Evolutionary conservation across 139 green algal species (phyloP).

Genomic region (Chlamydomonas sphaeroides): DNA sequence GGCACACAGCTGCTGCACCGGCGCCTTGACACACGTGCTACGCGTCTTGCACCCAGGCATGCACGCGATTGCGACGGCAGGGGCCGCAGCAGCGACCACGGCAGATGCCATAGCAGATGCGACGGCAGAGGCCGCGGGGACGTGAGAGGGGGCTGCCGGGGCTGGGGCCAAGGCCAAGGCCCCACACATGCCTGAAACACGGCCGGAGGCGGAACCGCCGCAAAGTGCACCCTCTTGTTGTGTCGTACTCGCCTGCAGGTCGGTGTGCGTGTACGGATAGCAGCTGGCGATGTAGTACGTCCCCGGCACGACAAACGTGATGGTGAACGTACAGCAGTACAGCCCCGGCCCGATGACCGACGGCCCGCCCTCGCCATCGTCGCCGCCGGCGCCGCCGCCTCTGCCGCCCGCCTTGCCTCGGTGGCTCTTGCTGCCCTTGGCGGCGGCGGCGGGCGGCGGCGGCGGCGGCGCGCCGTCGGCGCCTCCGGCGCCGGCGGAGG

Average conservation of each 20-base stretch:
- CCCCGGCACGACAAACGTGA: slow-evolving; percentile 42
- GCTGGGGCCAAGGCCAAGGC: too few species aligned
- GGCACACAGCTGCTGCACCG: too few species aligned
- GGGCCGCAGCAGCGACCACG: too few species aligned
- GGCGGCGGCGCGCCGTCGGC: not conserved
- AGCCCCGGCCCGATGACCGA: slow-evolving; percentile 53
- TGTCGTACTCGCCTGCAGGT: slow-evolving; percentile 54
- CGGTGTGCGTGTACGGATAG: slow-evolving; percentile 74
- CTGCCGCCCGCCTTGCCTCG: not conserved
- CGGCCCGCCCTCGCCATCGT: not conserved
- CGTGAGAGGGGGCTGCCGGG: too few species aligned
- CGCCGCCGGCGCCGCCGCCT: not conserved
- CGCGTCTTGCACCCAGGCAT: too few species aligned
- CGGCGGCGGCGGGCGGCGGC: not conserved
- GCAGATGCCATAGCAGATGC: too few species aligned
- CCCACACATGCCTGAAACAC: too few species aligned
- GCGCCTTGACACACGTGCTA: too few species aligned
- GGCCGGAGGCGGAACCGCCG: too few species aligned
- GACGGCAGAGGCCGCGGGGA: too few species aligned
- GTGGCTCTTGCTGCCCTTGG: slow-evolving; percentile 6
- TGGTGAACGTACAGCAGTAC: slow-evolving; percentile 60
- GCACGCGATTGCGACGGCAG: too few species aligned
- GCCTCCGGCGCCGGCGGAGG: not conserved
- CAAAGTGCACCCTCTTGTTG: not conserved
- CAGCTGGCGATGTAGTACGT: slow-evolving; percentile 60